Percentiles rank a stretch among this genome's conserved stretches.
Conservation (phyloP, 148 eudicot species). For the Heliosperma pusillum region DNA sequence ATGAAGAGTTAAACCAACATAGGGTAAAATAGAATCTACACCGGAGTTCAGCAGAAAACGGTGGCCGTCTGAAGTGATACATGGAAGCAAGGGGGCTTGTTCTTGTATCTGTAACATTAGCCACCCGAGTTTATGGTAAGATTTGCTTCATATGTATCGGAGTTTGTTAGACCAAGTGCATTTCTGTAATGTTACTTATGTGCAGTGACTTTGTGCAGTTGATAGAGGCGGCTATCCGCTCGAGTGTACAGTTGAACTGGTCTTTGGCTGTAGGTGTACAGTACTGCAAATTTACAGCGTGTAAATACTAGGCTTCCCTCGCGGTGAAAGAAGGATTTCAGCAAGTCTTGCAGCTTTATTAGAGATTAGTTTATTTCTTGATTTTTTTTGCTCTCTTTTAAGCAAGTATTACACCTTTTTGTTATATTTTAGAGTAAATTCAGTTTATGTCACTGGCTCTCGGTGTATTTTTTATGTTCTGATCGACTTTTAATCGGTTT, state of each 20-base stretch:
- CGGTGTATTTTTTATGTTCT: no score
- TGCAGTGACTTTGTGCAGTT: slow-evolving; percentile 5
- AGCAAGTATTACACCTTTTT: no score
- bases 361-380: not conserved
- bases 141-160: not conserved
- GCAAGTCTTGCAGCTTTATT: not conserved
- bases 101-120: not conserved
- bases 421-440: no score
- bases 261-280: not conserved
- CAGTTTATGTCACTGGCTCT: no score
- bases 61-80: not conserved
- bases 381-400: not conserved
- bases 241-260: slow-evolving; percentile 6
- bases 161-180: not conserved
- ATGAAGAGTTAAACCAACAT: not conserved
- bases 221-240: not conserved
- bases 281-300: not conserved
- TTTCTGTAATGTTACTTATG: slow-evolving; percentile 1
- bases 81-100: not conserved
- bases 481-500: no score
- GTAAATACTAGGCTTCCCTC: slow-evolving; percentile 1
- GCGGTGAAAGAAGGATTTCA: not conserved
- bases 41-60: not conserved
- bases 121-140: not conserved
- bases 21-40: not conserved